A percentile compares a stretch with the other conserved stretches of the same genome.
phyloP scores from a whole-genome alignment of 2,329 filamentous ascomycete genomes.

The Neonectria neomacrospora region DNA sequence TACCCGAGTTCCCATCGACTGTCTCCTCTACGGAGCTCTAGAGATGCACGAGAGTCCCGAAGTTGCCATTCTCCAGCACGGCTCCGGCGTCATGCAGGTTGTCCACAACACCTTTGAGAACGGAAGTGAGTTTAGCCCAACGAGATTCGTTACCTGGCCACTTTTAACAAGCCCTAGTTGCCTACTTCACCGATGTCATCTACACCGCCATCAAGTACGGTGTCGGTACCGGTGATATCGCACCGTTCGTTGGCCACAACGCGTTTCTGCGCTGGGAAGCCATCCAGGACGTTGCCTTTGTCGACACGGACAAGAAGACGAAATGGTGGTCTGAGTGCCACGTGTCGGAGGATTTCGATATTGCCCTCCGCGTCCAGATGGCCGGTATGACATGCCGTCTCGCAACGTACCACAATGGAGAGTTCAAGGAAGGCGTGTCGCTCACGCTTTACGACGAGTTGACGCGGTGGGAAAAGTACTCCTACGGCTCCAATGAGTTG shows the following conservation, averaged over 20 bases:
- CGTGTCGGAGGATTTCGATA: slow-evolving; percentile 83
- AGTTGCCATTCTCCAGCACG: slow-evolving; percentile 77
- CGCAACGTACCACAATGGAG: slow-evolving; percentile 74
- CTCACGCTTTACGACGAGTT: slow-evolving; percentile 79
- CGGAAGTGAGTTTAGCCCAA: slow-evolving; percentile 47
- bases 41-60: slow-evolving; percentile 78
- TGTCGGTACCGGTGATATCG: slow-evolving; percentile 76
- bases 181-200: slow-evolving; percentile 82
- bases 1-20: slow-evolving; percentile 71
- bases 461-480: slow-evolving; percentile 78
- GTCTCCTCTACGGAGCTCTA: slow-evolving; percentile 73
- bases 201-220: slow-evolving; percentile 79
- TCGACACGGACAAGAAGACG: slow-evolving; percentile 60
- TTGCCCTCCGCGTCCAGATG: slow-evolving; percentile 77
- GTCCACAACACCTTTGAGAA: slow-evolving; percentile 79
- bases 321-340: slow-evolving; percentile 81
- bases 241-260: slow-evolving; percentile 83
- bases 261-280: slow-evolving; percentile 75
- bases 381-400: slow-evolving; percentile 75
- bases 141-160: no score
- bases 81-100: slow-evolving; percentile 82
- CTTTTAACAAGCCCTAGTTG: slow-evolving; percentile 52
- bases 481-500: slow-evolving; percentile 77
- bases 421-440: slow-evolving; percentile 79
- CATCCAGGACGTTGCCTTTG: slow-evolving; percentile 40